Evolutionary conservation across 2,329 filamentous ascomycete genomes (phyloP).

Genomic region (Aspergillus alliaceus): DNA sequence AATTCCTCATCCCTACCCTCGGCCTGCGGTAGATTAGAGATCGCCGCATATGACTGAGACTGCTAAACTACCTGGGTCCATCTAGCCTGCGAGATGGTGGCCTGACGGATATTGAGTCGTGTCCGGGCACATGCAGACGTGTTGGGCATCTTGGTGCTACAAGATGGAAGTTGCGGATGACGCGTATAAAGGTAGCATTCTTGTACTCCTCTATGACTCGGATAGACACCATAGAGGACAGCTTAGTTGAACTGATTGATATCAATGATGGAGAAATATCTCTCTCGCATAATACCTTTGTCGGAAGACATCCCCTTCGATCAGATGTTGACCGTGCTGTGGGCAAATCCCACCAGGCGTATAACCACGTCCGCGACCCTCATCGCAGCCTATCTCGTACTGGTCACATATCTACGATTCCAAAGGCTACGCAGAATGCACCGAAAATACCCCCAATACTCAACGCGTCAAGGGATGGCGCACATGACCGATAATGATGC

Average conservation of each 20-base stretch:
- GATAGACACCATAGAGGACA: background rate
- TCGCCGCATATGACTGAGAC: conserved; percentile 4
- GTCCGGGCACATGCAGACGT: background rate
- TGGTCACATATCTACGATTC: conserved; percentile 28
- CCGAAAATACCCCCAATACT: conserved; percentile 41
- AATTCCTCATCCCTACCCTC: background rate
- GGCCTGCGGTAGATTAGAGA: background rate
- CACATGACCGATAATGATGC: conserved; percentile 56
- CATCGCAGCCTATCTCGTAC: conserved; percentile 19
- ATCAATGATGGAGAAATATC: conserved; percentile 9
- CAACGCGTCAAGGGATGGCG: conserved; percentile 42
- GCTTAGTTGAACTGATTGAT: background rate
- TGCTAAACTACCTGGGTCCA: background rate
- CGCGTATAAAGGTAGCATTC: background rate
- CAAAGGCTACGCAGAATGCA: conserved; percentile 36
- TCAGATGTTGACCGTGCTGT: too few species aligned
- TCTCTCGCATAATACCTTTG: conserved; percentile 1
- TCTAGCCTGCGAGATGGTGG: background rate
- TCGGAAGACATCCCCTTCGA: too few species aligned
- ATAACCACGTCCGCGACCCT: conserved; percentile 4
- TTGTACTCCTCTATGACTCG: too few species aligned
- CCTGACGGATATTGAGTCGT: background rate
- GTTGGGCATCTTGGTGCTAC: background rate
- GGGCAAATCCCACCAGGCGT: conserved; percentile 5
- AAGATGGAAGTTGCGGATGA: background rate